Percentiles rank a stretch among this genome's conserved stretches.
These are phyloP conservation scores for Phytophthora crassamura DNA, from an alignment of 352 stramenopile species.

Conservation along the genomic window DNA sequence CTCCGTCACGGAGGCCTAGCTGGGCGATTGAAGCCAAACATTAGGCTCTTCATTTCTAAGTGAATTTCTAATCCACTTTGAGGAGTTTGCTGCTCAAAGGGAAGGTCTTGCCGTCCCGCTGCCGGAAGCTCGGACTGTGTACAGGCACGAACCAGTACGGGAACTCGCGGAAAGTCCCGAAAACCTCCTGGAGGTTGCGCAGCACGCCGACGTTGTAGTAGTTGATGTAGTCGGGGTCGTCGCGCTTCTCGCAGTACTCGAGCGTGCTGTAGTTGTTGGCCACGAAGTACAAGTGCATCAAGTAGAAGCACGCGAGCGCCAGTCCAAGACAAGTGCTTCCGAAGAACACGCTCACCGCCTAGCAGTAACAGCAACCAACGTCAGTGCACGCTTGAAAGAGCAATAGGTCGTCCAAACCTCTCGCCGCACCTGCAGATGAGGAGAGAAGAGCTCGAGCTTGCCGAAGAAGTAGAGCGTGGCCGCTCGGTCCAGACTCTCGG, in stretches of 20 bases:
- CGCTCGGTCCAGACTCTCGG: slow-evolving; percentile 57
- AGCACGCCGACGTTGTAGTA: slow-evolving; percentile 81
- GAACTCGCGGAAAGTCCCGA: slow-evolving; percentile 66
- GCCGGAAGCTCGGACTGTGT: slow-evolving; percentile 56
- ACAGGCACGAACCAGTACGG: slow-evolving; percentile 81
- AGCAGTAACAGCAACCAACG: not conserved
- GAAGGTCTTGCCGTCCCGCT: slow-evolving; percentile 55
- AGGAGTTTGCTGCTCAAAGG: slow-evolving; percentile 57
- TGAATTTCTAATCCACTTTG: slow-evolving; percentile 58
- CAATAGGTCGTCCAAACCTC: not conserved
- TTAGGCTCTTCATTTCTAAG: slow-evolving; percentile 2
- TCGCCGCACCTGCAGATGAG: slow-evolving; percentile 61
- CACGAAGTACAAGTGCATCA: slow-evolving; percentile 78
- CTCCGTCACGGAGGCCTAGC: slow-evolving; percentile 3
- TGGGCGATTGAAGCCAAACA: slow-evolving; percentile 12
- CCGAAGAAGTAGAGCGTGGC: slow-evolving; percentile 66
- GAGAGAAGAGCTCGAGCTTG: slow-evolving; percentile 58
- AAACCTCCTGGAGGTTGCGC: slow-evolving; percentile 80
- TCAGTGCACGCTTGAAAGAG: not conserved
- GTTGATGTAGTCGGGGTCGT: slow-evolving; percentile 80
- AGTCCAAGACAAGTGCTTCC: slow-evolving; percentile 65
- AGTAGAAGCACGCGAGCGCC: slow-evolving; percentile 77
- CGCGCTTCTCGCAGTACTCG: slow-evolving; percentile 88
- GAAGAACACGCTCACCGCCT: slow-evolving; percentile 81
- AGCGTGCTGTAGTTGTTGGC: slow-evolving; percentile 83